Base-by-base conservation (phyloP, 2,329 filamentous ascomycete species). In the Grosmannia penicillata region DNA sequence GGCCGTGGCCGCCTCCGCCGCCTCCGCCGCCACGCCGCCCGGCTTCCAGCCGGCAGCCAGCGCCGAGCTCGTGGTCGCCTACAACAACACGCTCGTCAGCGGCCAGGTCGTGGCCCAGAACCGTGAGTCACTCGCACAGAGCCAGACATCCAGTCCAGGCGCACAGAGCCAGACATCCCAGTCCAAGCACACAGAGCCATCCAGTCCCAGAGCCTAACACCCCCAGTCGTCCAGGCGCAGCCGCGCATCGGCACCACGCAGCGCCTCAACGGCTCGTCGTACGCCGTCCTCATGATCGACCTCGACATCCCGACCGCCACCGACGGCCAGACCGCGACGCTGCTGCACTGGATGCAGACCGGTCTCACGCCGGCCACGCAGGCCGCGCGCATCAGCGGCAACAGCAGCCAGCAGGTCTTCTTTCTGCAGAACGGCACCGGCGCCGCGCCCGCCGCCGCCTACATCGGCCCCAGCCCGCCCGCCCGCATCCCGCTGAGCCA, bases 271-370 rank as follows among this genome's bases (percentile, higher is more conserved):
- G 62, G 62, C 36, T 54, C 53, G 36, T 60, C 58, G 4, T 64
- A 58, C 44, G 56, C 58, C 13, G 50, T 63, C 24, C 38, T 63
- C 41, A 63, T 63, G 60, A 51, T 63, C 33, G 59, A 63, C 42
- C 55, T 69, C 6, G 66, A 66, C 45, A 70, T 60, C 53, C 66
- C 60, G 33, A 62, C 61, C 10, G 57, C 53, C 45, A 54, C 22
- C 28, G 8, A 56, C 52, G 42, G 54, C 32, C 36, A 48, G 33
- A 61, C 59, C 9, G 50, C 47, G 39, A 63, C 59, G 11, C 48
- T 62, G 18, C 54, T 63, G 29, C 59, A 63, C 52, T 64, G 61
- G 61, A 49, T 62, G 52, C 60, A 63, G 49, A 59, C 53, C 1
- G 56, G 51, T n/a, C 50, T 63, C 17, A 51, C 47, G 18, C 52